Percentiles rank a stretch among this genome's conserved stretches.
Conservation (phyloP, 306 rosid genomes). For the Cicer yamashitae region DNA sequence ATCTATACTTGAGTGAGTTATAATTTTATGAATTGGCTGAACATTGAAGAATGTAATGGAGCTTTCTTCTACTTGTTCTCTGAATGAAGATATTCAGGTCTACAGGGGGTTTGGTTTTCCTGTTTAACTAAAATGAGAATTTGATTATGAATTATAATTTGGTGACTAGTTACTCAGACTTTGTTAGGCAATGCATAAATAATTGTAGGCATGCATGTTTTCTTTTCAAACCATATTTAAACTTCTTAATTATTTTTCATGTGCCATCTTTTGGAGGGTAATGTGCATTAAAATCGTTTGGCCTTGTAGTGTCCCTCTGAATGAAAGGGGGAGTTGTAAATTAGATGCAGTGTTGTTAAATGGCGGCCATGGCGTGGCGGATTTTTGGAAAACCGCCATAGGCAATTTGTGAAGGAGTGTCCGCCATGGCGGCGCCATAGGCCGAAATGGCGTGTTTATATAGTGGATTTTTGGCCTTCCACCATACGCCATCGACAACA, state of each 20-base stretch:
- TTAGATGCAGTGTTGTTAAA: neutral
- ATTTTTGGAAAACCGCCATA: neutral
- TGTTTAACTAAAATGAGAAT: neutral
- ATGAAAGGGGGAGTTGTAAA: neutral
- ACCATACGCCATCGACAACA: neutral
- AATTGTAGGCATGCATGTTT: constrained; percentile 27
- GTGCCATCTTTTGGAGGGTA: constrained; percentile 1
- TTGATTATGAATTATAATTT: neutral
- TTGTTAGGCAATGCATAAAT: constrained; percentile 20
- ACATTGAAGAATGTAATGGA: neutral
- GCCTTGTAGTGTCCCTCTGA: constrained; percentile 13
- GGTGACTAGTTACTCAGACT: neutral
- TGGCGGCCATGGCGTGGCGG: neutral
- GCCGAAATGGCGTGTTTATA: neutral
- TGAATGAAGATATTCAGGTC: constrained; percentile 26
- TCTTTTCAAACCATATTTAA: constrained; percentile 26
- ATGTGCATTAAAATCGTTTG: constrained; percentile 11
- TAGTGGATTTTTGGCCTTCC: neutral
- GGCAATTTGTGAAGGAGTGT: neutral
- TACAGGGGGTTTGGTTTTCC: constrained; percentile 6
- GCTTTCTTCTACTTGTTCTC: constrained; percentile 16
- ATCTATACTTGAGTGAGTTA: constrained; percentile 22
- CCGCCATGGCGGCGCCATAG: neutral
- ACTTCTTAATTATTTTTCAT: neutral
- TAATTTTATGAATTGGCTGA: constrained; percentile 16